These are phyloP conservation scores for Backusella circina DNA, from an alignment of 192 early-diverging fungal species.

Conservation along the genomic window DNA sequence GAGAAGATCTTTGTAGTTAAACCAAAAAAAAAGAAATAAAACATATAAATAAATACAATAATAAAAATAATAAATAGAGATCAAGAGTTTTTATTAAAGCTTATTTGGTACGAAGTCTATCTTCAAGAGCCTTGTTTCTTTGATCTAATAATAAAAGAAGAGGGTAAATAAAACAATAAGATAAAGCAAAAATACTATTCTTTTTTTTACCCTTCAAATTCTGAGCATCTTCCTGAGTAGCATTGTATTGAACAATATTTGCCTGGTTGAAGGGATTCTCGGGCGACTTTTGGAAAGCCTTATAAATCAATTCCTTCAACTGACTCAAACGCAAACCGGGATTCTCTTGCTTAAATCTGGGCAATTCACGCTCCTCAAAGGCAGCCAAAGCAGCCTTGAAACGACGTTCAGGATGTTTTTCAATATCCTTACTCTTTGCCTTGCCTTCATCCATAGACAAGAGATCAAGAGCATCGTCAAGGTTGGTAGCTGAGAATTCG, in stretches of 20 bases:
- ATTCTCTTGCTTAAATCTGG: slow-evolving; percentile 73
- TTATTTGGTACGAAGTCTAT: slow-evolving; percentile 18
- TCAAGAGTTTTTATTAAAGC: not conserved
- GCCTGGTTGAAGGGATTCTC: slow-evolving; percentile 81
- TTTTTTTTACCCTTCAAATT: slow-evolving; percentile 13
- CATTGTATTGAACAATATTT: slow-evolving; percentile 67
- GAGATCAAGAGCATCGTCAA: slow-evolving; percentile 85
- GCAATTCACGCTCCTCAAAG: slow-evolving; percentile 70
- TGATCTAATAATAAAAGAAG: not conserved
- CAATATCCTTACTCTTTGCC: slow-evolving; percentile 52
- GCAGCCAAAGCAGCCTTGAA: slow-evolving; percentile 72
- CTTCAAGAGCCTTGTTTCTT: not conserved
- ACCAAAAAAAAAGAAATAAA: not conserved
- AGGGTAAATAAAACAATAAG: not conserved
- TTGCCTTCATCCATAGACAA: slow-evolving; percentile 41
- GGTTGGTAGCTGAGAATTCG: slow-evolving; percentile 71
- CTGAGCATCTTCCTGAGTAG: slow-evolving; percentile 53
- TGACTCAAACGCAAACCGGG: slow-evolving; percentile 76
- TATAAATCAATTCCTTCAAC: slow-evolving; percentile 76
- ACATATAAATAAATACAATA: not conserved
- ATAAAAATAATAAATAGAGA: not conserved
- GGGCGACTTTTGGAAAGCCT: slow-evolving; percentile 73
- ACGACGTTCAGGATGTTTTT: slow-evolving; percentile 87
- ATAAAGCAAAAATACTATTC: not conserved
- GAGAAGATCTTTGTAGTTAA: not conserved